Base-by-base conservation (phyloP, 768 basidiomycete genomes). In the Pisolithus sp. region DNA sequence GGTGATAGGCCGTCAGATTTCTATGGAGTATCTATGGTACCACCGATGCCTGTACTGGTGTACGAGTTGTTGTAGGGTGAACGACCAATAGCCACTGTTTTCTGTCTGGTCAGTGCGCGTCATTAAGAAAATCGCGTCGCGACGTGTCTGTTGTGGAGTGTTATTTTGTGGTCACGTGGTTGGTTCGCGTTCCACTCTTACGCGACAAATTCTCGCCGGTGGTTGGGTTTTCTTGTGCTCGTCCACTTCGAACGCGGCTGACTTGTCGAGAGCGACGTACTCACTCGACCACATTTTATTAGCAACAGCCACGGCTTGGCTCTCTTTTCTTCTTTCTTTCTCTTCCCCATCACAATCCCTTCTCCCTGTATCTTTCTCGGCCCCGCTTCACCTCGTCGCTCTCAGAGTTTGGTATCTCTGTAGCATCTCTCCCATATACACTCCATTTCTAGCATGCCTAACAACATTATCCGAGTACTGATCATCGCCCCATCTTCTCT, bases 381-480 rank as follows among this genome's bases (percentile, higher is more conserved):
- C 40, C 40, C 6, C 1, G 44, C 51, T 41, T 49, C 55, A 38
- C 17, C 39, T 50, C 43, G 54, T 56, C 56, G 46, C 46, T 57
- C 58, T 41, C 57, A 54, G 52, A 53, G 57, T 57, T 53, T 44
- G 30, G 54, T 53, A 51, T 52, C 46, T 24, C 48, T 62, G 57
- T 62, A 62, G 59, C 61, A 67, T 67, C 44, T 10, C 7, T 30
- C 26, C 26, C 30, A 30, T 30, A 30, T 18, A 52, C 53, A n/a
- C 17, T 18, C 28, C 44, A 39, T 51, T 49, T 43, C 56, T 58
- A 63, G 53, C 58, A 85, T 86, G 81, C 78, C 82, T 62, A 80
- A 73, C 61, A 82, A 76, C 73, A 73, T 78, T 64, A 64, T 64
- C 65, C 82, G 85, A 64, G 85, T 86, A 75, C 46, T n/a, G 76